phyloP scores from a whole-genome alignment of 129 eudicot species.

The Arctium lappa region DNA sequence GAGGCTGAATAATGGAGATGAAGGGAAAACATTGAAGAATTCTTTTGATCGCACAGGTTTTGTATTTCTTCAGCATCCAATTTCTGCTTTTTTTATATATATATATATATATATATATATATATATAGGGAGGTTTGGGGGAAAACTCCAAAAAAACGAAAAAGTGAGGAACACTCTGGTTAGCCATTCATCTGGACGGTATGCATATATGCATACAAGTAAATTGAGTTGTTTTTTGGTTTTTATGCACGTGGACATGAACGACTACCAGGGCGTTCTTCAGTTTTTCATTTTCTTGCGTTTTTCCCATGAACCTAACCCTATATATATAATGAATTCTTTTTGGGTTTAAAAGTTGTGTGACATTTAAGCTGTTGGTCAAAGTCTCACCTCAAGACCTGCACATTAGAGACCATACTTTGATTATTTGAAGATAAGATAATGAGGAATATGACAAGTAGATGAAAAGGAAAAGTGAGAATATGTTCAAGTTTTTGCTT shows the following conservation, averaged over 20 bases:
- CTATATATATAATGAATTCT: background rate
- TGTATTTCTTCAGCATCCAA: constrained; percentile 29
- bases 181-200: no score
- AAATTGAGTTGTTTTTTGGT: no score
- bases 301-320: no score
- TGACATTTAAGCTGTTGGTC: constrained; percentile 24
- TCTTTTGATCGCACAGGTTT: constrained; percentile 46
- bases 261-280: no score
- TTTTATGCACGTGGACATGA: no score
- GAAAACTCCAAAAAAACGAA: no score
- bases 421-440: constrained; percentile 31
- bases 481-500: constrained; percentile 38
- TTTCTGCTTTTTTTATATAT: constrained; percentile 15
- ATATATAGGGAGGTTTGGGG: no score
- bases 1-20: constrained; percentile 39
- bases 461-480: constrained; percentile 33
- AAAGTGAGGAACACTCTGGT: no score
- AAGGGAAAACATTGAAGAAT: constrained; percentile 38
- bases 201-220: no score
- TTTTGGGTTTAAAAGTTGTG: constrained; percentile 12
- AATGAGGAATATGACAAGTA: constrained; percentile 36
- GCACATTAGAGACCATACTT: constrained; percentile 23
- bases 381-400: constrained; percentile 31
- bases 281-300: no score
- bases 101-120: background rate